phyloP scores from a whole-genome alignment of 1,284 basidiomycete genomes.

The Tetrapyrgos nigripes region DNA sequence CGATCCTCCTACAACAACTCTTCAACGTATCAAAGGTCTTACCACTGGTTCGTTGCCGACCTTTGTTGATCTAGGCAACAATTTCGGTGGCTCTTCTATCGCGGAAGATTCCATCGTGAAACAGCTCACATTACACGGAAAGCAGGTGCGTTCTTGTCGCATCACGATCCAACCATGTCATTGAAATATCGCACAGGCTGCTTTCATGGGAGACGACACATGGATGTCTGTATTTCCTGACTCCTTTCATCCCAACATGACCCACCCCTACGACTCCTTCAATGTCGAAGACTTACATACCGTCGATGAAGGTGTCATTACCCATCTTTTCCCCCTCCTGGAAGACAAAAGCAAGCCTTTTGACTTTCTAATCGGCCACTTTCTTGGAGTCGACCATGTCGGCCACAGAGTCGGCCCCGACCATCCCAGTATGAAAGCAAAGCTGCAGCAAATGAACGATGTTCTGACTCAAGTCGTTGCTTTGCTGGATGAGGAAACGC shows the following conservation, averaged over 20 bases:
- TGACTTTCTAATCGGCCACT: conserved; percentile 91
- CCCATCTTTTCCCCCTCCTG: conserved; percentile 85
- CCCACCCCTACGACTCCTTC: conserved; percentile 94
- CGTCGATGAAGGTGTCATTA: conserved; percentile 90
- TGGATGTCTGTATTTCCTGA: conserved; percentile 92
- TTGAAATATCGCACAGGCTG: conserved; percentile 48
- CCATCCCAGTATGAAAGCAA: conserved; percentile 86
- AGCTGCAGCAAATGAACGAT: conserved; percentile 88
- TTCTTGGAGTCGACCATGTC: conserved; percentile 97
- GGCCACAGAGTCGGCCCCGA: conserved; percentile 95
- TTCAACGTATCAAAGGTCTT: conserved; percentile 95
- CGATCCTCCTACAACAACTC: conserved; percentile 95
- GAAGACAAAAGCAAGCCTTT: conserved; percentile 49
- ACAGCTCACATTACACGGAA: conserved; percentile 61
- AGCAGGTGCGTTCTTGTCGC: conserved; percentile 52
- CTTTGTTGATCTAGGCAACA: conserved; percentile 92
- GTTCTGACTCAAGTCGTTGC: conserved; percentile 78
- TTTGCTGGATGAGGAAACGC: conserved; percentile 78
- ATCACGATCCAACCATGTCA: background rate
- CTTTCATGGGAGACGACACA: conserved; percentile 96
- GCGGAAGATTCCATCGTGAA: conserved; percentile 86
- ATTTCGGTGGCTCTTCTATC: conserved; percentile 88
- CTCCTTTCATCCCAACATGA: conserved; percentile 73
- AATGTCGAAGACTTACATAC: conserved; percentile 98
- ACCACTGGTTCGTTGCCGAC: conserved; percentile 97